Conservation (phyloP, 1,284 basidiomycete genomes). For the Boletus smithii region DNA sequence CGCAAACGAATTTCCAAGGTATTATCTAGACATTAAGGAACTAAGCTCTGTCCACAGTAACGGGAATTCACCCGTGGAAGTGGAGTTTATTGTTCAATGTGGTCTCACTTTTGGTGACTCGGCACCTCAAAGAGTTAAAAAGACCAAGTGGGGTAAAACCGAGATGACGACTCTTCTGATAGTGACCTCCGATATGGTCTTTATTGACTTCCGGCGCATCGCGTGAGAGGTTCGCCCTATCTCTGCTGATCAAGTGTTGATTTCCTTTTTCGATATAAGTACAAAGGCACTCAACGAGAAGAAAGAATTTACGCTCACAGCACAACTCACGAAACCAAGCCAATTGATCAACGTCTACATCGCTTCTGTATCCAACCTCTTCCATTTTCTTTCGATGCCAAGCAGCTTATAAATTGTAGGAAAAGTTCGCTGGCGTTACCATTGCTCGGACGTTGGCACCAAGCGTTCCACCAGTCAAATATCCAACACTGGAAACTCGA, state of each 20-base stretch:
- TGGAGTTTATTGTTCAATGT: slow-evolving; percentile 61
- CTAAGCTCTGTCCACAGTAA: slow-evolving; percentile 38
- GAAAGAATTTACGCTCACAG: slow-evolving; percentile 57
- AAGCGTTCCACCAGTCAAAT: slow-evolving; percentile 48
- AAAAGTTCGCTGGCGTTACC: slow-evolving; percentile 62
- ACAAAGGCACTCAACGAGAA: slow-evolving; percentile 58
- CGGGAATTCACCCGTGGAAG: slow-evolving; percentile 53
- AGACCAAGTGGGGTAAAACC: slow-evolving; percentile 41
- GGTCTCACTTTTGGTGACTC: slow-evolving; percentile 38
- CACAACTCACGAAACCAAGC: slow-evolving; percentile 66
- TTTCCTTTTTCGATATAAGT: slow-evolving; percentile 37
- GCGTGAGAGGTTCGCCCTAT: slow-evolving; percentile 44
- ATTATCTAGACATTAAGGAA: slow-evolving; percentile 51
- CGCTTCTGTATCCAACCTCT: slow-evolving; percentile 48
- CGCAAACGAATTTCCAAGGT: slow-evolving; percentile 63
- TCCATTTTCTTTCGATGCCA: background rate
- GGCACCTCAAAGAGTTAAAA: slow-evolving; percentile 39
- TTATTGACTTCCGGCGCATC: slow-evolving; percentile 74
- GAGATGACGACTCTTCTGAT: slow-evolving; percentile 71
- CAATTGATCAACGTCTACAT: slow-evolving; percentile 63
- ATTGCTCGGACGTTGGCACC: slow-evolving; percentile 56
- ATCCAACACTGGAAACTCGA: slow-evolving; percentile 67
- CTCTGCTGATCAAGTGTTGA: slow-evolving; percentile 10
- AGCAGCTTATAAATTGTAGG: slow-evolving; percentile 42
- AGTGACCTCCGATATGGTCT: slow-evolving; percentile 65